A percentile compares a stretch with the other conserved stretches of the same genome.
Conservation (phyloP, 208 protist genomes). For the Zelonia costaricensis region DNA sequence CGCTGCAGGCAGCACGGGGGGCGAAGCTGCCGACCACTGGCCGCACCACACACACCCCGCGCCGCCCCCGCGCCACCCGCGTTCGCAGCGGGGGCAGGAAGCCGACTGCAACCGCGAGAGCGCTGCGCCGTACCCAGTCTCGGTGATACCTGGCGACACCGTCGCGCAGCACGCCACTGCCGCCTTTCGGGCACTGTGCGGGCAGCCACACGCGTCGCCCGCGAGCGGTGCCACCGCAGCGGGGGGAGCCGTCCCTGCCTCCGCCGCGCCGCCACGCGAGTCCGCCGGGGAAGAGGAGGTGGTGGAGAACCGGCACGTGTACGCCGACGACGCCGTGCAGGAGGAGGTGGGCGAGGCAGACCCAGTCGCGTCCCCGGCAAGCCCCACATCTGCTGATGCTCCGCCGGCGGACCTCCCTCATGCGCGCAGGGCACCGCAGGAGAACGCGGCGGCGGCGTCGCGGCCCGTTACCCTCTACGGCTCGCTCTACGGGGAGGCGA, state of each 20-base stretch:
- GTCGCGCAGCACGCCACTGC: constrained; percentile 1
- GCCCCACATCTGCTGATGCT: neutral
- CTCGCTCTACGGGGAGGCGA: constrained; percentile 22
- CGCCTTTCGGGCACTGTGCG: neutral
- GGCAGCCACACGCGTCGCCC: neutral
- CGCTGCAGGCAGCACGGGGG: too few species aligned
- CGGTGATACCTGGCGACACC: neutral
- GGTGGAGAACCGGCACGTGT: constrained; percentile 5
- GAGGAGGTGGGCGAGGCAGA: neutral
- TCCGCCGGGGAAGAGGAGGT: constrained; percentile 36
- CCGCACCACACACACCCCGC: too few species aligned
- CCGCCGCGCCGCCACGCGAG: neutral
- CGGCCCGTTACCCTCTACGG: constrained; percentile 20
- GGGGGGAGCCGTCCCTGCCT: too few species aligned
- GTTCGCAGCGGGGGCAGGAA: too few species aligned
- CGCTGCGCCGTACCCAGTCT: neutral
- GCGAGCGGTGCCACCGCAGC: too few species aligned
- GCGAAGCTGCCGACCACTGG: too few species aligned
- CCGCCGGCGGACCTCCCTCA: too few species aligned
- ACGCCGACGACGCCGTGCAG: constrained; percentile 3
- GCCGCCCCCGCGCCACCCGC: too few species aligned
- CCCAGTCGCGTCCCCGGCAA: neutral
- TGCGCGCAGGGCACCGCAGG: neutral
- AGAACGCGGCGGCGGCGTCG: neutral
- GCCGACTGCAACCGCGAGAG: too few species aligned